Evolutionary conservation across 2,329 filamentous ascomycete genomes (phyloP).

Genomic region (Xylaria hypoxylon): DNA sequence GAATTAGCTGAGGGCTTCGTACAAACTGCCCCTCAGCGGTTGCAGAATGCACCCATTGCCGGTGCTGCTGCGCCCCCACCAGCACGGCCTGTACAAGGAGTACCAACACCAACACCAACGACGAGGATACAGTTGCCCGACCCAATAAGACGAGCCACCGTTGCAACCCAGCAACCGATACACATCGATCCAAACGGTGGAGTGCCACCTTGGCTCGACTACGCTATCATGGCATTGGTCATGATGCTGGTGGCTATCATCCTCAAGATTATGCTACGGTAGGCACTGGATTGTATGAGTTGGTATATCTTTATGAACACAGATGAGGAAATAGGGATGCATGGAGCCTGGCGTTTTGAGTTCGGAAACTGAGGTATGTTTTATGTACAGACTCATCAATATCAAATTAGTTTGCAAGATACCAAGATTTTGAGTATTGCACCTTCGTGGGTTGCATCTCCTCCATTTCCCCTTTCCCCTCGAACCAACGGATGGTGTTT

Average conservation of each 20-base stretch:
- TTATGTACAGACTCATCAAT: conserved; percentile 3
- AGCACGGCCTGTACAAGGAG: conserved; percentile 44
- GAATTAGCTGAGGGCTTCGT: conserved; percentile 70
- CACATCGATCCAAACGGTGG: conserved; percentile 57
- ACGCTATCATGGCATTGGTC: conserved; percentile 79
- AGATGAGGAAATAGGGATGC: conserved; percentile 17
- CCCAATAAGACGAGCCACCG: conserved; percentile 43
- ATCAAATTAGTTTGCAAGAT: background rate
- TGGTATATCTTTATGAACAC: conserved; percentile 11
- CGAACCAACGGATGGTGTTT: background rate
- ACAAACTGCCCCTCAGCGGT: conserved; percentile 56
- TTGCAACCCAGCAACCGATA: conserved; percentile 40
- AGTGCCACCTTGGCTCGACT: conserved; percentile 81
- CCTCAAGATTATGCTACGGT: conserved; percentile 62
- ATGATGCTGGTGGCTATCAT: conserved; percentile 78
- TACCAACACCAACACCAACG: conserved; percentile 48
- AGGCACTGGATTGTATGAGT: background rate
- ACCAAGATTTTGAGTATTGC: background rate
- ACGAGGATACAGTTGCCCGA: conserved; percentile 46
- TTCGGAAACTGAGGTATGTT: conserved; percentile 6
- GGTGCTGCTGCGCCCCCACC: conserved; percentile 33
- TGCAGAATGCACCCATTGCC: conserved; percentile 39
- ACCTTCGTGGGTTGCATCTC: background rate
- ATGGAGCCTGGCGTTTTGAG: conserved; percentile 31
- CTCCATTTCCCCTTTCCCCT: background rate